Evolutionary conservation across 164 flowering plant genomes (phyloP), one percentile per base, ranked within the genome.

Genomic region (Magnolia kwangsiensis): DNA sequence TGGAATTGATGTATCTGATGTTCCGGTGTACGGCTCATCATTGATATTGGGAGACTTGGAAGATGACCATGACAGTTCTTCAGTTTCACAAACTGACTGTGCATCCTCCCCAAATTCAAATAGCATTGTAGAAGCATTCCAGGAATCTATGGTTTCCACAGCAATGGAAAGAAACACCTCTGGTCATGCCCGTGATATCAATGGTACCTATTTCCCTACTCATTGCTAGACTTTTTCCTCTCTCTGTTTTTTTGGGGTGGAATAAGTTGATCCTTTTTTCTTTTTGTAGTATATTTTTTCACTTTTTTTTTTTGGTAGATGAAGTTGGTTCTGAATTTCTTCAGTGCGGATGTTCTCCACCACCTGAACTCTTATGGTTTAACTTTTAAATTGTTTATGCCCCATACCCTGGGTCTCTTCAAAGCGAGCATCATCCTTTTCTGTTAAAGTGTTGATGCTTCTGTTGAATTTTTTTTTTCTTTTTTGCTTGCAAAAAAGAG

Each of bases 31-130:
- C 50, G 78, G 76, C 71, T 79, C 86, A 65, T 73, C 82, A 73
- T 73, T 69, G 29, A 72, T 83, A 72, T 82, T 88, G 27, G 91
- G 83, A 81, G 94, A 86, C 83, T 31, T 50, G 14, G 88, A 85
- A 75, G 78, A 81, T 74, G 78, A 66, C 65, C 78, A 71, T 71
- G 86, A 80, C 50, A 64, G 73, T 76, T 68, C 69, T 67, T 71
- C 81, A 72, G 84, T 77, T 77, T 78, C 80, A 24, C 80, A 79
- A 75, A 80, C 68, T 69, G 88, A 79, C 1, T n/a, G 24, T 71
- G 81, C 70, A 50, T 67, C 27, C 50, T 84, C 86, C 63, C 66
- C 78, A 20, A 73, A 82, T 69, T 79, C 85, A 71, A 81, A 71
- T 76, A 68, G 68, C 78, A 76, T 61, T 29, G 72, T 64, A n/a